Conservation (phyloP, 73 alveolate species). For the Breviolum minutum region DNA sequence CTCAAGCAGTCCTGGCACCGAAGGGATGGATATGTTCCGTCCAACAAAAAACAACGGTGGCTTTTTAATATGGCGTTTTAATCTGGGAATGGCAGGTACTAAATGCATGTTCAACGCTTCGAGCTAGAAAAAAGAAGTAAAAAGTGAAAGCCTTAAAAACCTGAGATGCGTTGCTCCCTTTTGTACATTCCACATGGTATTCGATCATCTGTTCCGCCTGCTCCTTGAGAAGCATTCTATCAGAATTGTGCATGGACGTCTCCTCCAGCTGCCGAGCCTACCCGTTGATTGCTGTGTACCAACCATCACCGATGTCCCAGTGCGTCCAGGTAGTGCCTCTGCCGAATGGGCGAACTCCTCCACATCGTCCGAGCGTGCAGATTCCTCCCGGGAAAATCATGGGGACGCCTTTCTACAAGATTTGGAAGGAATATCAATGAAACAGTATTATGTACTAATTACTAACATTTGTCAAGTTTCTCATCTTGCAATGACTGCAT, state of each 20-base stretch:
- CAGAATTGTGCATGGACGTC: conserved; percentile 16
- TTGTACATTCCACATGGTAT: too few relatives aligned
- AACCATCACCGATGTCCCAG: not conserved
- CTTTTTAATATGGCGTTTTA: too few relatives aligned
- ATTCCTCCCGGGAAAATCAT: not conserved
- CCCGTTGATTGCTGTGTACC: not conserved
- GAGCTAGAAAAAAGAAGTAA: too few relatives aligned
- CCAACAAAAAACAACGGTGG: too few relatives aligned
- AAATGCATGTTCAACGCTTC: too few relatives aligned
- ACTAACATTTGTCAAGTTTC: not conserved
- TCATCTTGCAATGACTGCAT: not conserved
- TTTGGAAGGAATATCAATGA: too few relatives aligned
- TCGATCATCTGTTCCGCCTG: not conserved
- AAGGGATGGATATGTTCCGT: too few relatives aligned
- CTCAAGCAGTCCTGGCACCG: conserved; percentile 27
- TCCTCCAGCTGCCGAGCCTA: not conserved
- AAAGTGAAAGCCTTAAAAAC: too few relatives aligned
- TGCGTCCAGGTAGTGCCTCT: not conserved
- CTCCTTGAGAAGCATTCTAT: not conserved
- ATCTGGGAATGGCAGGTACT: too few relatives aligned
- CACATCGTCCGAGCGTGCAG: conserved; percentile 13
- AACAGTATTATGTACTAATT: too few relatives aligned
- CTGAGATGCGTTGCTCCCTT: too few relatives aligned
- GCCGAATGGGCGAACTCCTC: not conserved
- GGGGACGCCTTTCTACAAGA: too few relatives aligned